Percentiles rank a stretch among this genome's conserved stretches.
Conservation (phyloP, 768 basidiomycete genomes). For the Amanita exitialis region DNA sequence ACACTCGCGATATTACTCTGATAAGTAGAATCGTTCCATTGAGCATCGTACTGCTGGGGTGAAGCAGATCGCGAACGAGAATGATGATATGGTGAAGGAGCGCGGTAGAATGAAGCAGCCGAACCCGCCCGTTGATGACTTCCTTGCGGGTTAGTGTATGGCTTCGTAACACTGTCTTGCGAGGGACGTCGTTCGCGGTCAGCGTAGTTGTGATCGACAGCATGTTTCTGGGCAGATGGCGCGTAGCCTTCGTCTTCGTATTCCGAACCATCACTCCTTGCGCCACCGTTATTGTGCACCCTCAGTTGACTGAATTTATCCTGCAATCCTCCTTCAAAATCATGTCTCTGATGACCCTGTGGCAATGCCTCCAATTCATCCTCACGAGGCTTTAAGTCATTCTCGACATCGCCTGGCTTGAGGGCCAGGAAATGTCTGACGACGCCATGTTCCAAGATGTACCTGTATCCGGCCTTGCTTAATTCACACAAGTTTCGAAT, state of each 20-base stretch:
- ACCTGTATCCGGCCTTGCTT: slow-evolving; percentile 52
- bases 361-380: slow-evolving; percentile 51
- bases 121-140: slow-evolving; percentile 45
- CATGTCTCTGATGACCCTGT: slow-evolving; percentile 25
- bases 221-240: slow-evolving; percentile 29
- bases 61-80: slow-evolving; percentile 33
- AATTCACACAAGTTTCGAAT: slow-evolving; percentile 72
- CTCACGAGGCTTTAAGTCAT: slow-evolving; percentile 48
- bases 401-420: slow-evolving; percentile 79
- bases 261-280: slow-evolving; percentile 53
- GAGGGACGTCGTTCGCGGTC: slow-evolving; percentile 12
- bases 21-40: slow-evolving; percentile 22
- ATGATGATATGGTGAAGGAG: slow-evolving; percentile 22
- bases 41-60: slow-evolving; percentile 22
- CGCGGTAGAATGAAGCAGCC: slow-evolving; percentile 32
- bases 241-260: slow-evolving; percentile 53
- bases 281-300: slow-evolving; percentile 28
- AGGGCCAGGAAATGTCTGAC: slow-evolving; percentile 77
- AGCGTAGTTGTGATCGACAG: slow-evolving; percentile 20
- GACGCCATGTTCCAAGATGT: slow-evolving; percentile 73
- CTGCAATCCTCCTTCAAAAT: slow-evolving; percentile 29
- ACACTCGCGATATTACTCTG: slow-evolving; percentile 7
- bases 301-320: slow-evolving; percentile 43
- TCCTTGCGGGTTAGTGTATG: slow-evolving; percentile 21
- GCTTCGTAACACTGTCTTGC: slow-evolving; percentile 1